A percentile compares a stretch with the other conserved stretches of the same genome.
These are phyloP conservation scores for Didymosphaeria variabile DNA, from an alignment of 2,329 filamentous ascomycete species.

Conservation along the genomic window DNA sequence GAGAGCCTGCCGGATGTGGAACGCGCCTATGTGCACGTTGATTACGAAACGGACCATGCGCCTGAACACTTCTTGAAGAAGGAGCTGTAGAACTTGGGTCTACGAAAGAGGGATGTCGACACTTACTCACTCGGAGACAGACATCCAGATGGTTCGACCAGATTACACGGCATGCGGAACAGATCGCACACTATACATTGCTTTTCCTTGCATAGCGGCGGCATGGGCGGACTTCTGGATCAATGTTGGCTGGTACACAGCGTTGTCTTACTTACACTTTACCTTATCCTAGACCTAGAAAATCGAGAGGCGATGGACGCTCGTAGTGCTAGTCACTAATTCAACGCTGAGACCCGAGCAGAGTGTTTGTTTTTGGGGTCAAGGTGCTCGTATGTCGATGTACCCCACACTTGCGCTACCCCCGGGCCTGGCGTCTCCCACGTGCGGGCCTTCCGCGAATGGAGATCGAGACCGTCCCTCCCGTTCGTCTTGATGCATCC, in stretches of 20 bases:
- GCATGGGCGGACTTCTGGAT: background rate
- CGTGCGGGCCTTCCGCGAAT: constrained; percentile 22
- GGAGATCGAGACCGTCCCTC: constrained; percentile 18
- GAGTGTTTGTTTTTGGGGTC: background rate
- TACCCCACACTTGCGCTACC: constrained; percentile 23
- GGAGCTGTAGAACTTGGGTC: constrained; percentile 50
- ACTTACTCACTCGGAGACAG: background rate
- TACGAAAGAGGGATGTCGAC: background rate
- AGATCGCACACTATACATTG: background rate
- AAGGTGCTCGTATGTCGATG: background rate
- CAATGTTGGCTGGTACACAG: background rate
- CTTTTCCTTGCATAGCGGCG: constrained; percentile 7
- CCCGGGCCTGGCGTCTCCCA: constrained; percentile 18
- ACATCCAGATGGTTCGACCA: background rate
- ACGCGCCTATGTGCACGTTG: constrained; percentile 94
- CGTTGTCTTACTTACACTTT: background rate
- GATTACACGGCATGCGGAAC: background rate
- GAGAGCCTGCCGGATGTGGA: constrained; percentile 93
- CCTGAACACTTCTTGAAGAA: constrained; percentile 81
- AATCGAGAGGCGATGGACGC: background rate
- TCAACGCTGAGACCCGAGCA: background rate
- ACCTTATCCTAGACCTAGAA: background rate
- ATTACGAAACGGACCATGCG: constrained; percentile 96
- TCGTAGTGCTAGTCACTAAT: constrained; percentile 7
- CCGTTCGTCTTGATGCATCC: constrained; percentile 7